Percentiles rank a stretch among this genome's conserved stretches.
These are phyloP conservation scores for Candida nanaspora DNA, from an alignment of 805 yeast species.

Conservation along the genomic window DNA sequence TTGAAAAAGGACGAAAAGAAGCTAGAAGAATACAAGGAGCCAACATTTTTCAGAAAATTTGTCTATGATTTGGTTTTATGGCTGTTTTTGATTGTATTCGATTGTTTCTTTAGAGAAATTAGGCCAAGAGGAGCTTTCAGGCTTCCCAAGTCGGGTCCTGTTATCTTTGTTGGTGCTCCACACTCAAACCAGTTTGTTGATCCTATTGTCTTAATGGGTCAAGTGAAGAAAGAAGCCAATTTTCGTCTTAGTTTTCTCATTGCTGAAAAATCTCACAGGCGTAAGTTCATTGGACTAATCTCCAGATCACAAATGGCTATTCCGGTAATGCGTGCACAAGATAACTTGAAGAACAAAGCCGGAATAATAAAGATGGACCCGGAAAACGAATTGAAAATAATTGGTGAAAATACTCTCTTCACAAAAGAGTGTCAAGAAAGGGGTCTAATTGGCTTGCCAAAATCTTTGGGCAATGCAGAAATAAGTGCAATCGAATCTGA, in stretches of 20 bases:
- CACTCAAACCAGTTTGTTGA: conserved; percentile 85
- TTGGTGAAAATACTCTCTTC: conserved; percentile 64
- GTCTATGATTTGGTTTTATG: conserved; percentile 48
- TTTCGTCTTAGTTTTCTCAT: conserved; percentile 46
- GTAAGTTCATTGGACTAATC: conserved; percentile 60
- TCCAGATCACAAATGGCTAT: conserved; percentile 75
- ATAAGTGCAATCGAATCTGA: conserved; percentile 64
- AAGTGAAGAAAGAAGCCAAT: conserved; percentile 47
- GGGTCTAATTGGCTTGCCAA: conserved; percentile 73
- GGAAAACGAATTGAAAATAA: conserved; percentile 34
- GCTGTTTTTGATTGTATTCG: conserved; percentile 36
- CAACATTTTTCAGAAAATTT: conserved; percentile 29
- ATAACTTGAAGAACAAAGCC: conserved; percentile 56
- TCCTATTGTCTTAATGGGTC: conserved; percentile 70
- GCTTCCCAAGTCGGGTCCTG: conserved; percentile 53
- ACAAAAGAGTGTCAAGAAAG: conserved; percentile 51
- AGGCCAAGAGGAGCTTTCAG: conserved; percentile 65
- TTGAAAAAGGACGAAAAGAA: neutral
- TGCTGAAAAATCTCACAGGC: conserved; percentile 44
- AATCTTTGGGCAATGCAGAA: conserved; percentile 69
- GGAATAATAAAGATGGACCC: conserved; percentile 59
- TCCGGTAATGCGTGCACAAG: conserved; percentile 92
- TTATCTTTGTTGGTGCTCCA: conserved; percentile 76
- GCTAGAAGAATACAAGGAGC: conserved; percentile 24
- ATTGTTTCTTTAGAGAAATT: conserved; percentile 69